Percentiles rank a stretch among this genome's conserved stretches.
These are phyloP conservation scores for Cavenderia fasciculata DNA, from an alignment of 78 protist species.

Conservation along the genomic window DNA sequence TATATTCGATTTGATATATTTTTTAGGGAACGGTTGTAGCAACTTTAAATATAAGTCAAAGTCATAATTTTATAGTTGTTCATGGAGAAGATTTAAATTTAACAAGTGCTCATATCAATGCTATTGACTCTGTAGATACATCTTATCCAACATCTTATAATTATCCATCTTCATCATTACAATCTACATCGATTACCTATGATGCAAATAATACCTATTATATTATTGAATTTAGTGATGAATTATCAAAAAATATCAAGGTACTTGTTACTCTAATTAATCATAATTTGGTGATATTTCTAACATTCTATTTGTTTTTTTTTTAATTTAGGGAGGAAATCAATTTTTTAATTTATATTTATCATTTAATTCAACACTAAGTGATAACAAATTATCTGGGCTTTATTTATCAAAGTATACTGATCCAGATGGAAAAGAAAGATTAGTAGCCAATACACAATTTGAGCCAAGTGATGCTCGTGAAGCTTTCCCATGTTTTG, in stretches of 20 bases:
- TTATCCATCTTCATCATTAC: background rate
- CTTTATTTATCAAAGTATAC: conserved; percentile 39
- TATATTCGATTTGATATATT: no score
- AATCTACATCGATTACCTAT: conserved; percentile 3
- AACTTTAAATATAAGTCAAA: conserved; percentile 16
- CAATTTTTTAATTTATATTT: conserved; percentile 19
- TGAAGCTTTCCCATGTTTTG: conserved; percentile 66
- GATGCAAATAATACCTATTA: conserved; percentile 44
- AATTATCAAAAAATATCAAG: conserved; percentile 2
- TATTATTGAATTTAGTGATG: conserved; percentile 27
- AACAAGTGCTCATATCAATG: background rate
- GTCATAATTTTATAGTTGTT: conserved; percentile 33
- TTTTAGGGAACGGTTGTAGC: conserved; percentile 32
- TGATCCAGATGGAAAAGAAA: background rate
- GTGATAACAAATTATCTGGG: conserved; percentile 43
- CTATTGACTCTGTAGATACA: background rate
- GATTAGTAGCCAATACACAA: conserved; percentile 53
- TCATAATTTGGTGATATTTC: background rate
- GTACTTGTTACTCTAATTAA: background rate
- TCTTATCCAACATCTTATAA: background rate
- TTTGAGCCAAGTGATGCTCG: conserved; percentile 81
- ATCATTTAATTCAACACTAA: conserved; percentile 7
- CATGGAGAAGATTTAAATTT: conserved; percentile 39
- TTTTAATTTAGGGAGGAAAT: conserved; percentile 16
- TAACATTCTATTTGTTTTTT: background rate